Conservation (phyloP, 176 grass and related monocot species). For the Zea luxurians region DNA sequence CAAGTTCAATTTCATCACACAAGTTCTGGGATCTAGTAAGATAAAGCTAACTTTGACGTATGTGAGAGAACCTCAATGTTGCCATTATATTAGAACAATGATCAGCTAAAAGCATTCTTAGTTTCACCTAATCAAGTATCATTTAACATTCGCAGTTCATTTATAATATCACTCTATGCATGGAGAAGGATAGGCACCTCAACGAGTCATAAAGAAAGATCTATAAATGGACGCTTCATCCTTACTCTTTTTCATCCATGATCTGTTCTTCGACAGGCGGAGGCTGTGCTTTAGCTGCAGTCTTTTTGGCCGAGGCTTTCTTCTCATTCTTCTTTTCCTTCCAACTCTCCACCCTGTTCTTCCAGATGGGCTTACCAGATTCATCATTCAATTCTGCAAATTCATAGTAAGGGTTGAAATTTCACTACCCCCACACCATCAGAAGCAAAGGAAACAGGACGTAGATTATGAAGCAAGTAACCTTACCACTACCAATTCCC, state of each 20-base stretch:
- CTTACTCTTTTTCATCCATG: conserved; percentile 93
- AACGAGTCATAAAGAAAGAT: not conserved
- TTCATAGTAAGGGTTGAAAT: conserved; percentile 16
- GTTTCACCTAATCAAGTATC: not conserved
- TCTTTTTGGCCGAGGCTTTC: conserved; percentile 66
- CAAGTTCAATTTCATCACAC: conserved; percentile 10
- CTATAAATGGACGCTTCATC: conserved; percentile 6
- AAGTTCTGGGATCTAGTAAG: not conserved
- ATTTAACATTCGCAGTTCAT: conserved; percentile 19
- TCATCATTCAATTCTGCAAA: conserved; percentile 77
- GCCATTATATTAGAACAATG: conserved; percentile 12
- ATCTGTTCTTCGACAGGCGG: conserved; percentile 76
- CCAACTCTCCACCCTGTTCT: conserved; percentile 96
- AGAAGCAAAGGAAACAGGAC: not conserved
- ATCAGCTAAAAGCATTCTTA: not conserved
- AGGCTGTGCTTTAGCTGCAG: conserved; percentile 57
- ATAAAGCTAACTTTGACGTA: not conserved
- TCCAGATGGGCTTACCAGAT: conserved; percentile 96
- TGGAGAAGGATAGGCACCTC: not conserved
- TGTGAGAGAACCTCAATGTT: not conserved
- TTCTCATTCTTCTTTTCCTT: conserved; percentile 95
- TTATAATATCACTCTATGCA: not conserved
- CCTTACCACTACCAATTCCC: conserved; percentile 72
- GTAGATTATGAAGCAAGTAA: not conserved
- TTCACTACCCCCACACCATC: not conserved